Evolutionary conservation across 1,284 basidiomycete genomes (phyloP).

Genomic region (Ganoderma lucidum): DNA sequence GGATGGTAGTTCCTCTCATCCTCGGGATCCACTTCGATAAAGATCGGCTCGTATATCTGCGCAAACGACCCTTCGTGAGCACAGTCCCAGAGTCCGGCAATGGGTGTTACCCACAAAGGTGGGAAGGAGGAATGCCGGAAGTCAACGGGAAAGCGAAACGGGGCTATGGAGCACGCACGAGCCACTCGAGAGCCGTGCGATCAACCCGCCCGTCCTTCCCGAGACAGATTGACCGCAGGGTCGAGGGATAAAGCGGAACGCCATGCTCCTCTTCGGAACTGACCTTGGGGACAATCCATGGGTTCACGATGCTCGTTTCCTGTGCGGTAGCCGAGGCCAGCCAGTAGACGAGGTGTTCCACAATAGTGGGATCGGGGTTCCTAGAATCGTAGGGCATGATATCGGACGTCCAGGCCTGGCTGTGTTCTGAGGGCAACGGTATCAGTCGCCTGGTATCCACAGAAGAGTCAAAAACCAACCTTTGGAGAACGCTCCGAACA

Average conservation of each 20-base stretch:
- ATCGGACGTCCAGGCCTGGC: slow-evolving; percentile 37
- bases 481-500: slow-evolving; percentile 71
- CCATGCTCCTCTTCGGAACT: slow-evolving; percentile 35
- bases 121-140: slow-evolving; percentile 36
- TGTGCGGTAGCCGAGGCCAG: slow-evolving; percentile 36
- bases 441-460: not conserved
- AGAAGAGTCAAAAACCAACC: slow-evolving; percentile 48
- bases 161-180: slow-evolving; percentile 22
- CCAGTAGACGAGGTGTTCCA: slow-evolving; percentile 43
- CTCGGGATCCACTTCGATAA: not conserved
- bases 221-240: slow-evolving; percentile 51
- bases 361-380: slow-evolving; percentile 35
- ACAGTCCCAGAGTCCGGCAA: not conserved
- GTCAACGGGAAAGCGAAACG: not conserved
- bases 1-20: not conserved
- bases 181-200: slow-evolving; percentile 38
- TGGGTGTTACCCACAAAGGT: slow-evolving; percentile 37
- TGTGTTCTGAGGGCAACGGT: slow-evolving; percentile 58
- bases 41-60: slow-evolving; percentile 13
- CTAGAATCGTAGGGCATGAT: slow-evolving; percentile 19
- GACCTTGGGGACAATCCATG: slow-evolving; percentile 42
- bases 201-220: slow-evolving; percentile 33
- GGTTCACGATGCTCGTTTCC: slow-evolving; percentile 16
- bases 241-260: slow-evolving; percentile 46
- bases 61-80: slow-evolving; percentile 14